These are phyloP conservation scores for maize (Zea mays) DNA, from an alignment of 176 grass and related monocot species.

Conservation along the genomic window Zm-B73-REFERENCE-NAM-5.0 NC_050098.1:9043001-9043500, in stretches of 20 bases:
- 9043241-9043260: neutral
- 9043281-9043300: neutral
- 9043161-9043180: too few relatives aligned
- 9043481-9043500: conserved; percentile 19
- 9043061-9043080: neutral
- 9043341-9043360: neutral
- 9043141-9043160: neutral
- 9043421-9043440: conserved; percentile 28
- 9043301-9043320: neutral
- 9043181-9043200: neutral
- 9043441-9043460: too few relatives aligned
- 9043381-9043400: conserved; percentile 26
- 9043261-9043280: neutral
- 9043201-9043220: neutral
- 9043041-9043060: neutral
- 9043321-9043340: neutral
- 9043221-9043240: neutral
- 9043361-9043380: neutral
- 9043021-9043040: neutral
- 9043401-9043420: conserved; percentile 1
- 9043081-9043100: neutral
- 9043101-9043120: neutral
- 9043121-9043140: neutral
- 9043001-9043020: neutral
- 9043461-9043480: neutral